Evolutionary conservation across 441 rosid species (phyloP).

Genomic region (Theobroma grandiflorum): DNA sequence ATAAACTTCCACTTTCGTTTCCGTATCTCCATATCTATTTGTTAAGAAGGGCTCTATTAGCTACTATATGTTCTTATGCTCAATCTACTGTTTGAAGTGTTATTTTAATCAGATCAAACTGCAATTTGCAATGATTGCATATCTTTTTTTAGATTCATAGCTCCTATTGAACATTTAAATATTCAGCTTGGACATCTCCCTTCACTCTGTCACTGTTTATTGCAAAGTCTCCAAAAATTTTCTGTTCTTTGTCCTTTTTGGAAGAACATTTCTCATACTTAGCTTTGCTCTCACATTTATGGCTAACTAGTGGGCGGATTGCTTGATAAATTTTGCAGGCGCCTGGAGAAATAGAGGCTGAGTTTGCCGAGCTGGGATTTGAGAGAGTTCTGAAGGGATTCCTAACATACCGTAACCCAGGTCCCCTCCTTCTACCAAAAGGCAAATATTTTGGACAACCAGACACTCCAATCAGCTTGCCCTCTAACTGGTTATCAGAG

Average conservation of each 20-base stretch:
- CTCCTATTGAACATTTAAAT: not conserved
- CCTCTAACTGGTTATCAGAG: conserved; percentile 73
- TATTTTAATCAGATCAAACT: conserved; percentile 1
- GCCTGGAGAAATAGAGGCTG: conserved; percentile 72
- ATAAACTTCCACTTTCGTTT: too few species aligned
- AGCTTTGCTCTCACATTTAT: not conserved
- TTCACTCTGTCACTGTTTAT: not conserved
- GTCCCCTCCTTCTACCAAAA: conserved; percentile 60
- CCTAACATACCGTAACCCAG: conserved; percentile 52
- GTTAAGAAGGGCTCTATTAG: too few species aligned
- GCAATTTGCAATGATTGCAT: not conserved
- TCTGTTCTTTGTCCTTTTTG: not conserved
- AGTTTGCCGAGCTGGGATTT: conserved; percentile 58
- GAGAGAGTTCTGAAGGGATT: conserved; percentile 57
- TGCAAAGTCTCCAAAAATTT: not conserved
- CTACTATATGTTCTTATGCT: not conserved
- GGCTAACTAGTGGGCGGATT: not conserved
- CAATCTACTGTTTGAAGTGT: conserved; percentile 3
- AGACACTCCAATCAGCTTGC: conserved; percentile 47
- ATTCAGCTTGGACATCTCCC: not conserved
- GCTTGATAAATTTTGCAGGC: conserved; percentile 17
- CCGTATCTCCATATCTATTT: too few species aligned
- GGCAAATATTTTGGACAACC: conserved; percentile 53
- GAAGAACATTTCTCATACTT: not conserved
- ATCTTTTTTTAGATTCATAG: not conserved